Percentiles rank a stretch among this genome's conserved stretches.
Evolutionary conservation across 2,329 filamentous ascomycete genomes (phyloP).

Genomic region (Trichoderma oligosporum): DNA sequence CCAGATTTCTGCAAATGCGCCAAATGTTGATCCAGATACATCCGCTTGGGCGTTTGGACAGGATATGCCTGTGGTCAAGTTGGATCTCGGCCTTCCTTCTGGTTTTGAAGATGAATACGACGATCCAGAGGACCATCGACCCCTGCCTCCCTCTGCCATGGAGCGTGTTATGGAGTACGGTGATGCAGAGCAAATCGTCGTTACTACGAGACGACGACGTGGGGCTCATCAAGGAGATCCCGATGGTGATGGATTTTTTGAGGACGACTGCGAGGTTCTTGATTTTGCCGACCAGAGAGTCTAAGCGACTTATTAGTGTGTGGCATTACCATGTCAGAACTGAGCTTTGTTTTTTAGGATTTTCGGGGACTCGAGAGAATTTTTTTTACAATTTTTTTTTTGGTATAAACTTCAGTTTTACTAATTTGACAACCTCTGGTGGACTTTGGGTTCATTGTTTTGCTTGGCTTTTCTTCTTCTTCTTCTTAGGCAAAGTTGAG

Average conservation of each 20-base stretch:
- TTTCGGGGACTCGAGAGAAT: background rate
- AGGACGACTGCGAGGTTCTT: constrained; percentile 87
- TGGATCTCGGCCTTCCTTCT: constrained; percentile 49
- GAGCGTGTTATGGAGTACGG: constrained; percentile 58
- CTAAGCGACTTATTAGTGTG: constrained; percentile 34
- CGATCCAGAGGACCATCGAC: constrained; percentile 53
- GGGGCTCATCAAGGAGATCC: constrained; percentile 45
- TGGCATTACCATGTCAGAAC: background rate
- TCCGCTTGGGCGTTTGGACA: constrained; percentile 59
- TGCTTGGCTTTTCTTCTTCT: constrained; percentile 16
- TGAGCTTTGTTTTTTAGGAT: too few relatives aligned
- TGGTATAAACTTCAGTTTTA: constrained; percentile 22
- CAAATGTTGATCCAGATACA: constrained; percentile 19
- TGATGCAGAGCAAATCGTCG: constrained; percentile 72
- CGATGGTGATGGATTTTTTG: constrained; percentile 78
- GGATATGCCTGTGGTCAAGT: constrained; percentile 45
- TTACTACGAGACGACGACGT: constrained; percentile 71
- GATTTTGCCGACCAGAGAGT: constrained; percentile 76
- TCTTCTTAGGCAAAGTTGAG: constrained; percentile 15
- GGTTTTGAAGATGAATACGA: constrained; percentile 51
- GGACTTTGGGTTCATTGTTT: constrained; percentile 8
- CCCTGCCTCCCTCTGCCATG: constrained; percentile 60
- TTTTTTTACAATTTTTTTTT: background rate
- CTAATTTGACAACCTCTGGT: constrained; percentile 23
- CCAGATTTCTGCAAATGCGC: background rate